A percentile compares a stretch with the other conserved stretches of the same genome.
Conservation (phyloP, 768 basidiomycete genomes). For the Leccinum pellstonianum region DNA sequence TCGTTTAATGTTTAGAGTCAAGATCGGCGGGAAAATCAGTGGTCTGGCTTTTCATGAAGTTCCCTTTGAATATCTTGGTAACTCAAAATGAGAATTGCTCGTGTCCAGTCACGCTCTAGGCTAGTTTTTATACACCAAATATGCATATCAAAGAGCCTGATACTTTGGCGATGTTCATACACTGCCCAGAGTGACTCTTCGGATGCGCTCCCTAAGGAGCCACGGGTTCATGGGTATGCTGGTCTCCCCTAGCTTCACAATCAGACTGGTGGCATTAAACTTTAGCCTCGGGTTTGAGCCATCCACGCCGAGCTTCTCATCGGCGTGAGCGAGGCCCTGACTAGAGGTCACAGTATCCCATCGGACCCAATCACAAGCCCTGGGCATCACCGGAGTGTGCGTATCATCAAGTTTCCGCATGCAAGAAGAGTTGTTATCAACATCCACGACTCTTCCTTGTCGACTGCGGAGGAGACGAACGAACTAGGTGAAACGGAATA, state of each 20-base stretch:
- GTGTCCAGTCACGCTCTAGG: not conserved
- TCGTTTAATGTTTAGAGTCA: not conserved
- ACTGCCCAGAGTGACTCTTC: not conserved
- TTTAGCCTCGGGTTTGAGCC: constrained; percentile 40
- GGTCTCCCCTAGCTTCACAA: constrained; percentile 15
- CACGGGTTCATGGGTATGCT: not conserved
- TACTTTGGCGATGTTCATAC: not conserved
- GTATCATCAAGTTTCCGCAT: not conserved
- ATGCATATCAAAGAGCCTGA: not conserved
- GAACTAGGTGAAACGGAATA: not conserved
- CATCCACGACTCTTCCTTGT: too few relatives aligned
- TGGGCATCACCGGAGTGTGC: too few relatives aligned
- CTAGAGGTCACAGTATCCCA: not conserved
- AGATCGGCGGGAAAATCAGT: not conserved
- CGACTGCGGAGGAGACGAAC: too few relatives aligned
- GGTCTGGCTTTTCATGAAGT: not conserved
- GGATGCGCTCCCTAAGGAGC: not conserved
- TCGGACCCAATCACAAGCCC: not conserved
- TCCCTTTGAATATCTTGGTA: not conserved
- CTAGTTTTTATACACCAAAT: not conserved
- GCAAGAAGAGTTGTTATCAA: not conserved
- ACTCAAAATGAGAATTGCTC: not conserved
- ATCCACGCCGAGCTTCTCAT: not conserved
- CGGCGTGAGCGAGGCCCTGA: not conserved
- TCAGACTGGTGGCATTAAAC: constrained; percentile 77